These are phyloP conservation scores for Leishmania turanica DNA, from an alignment of 208 protist species.

Conservation along the genomic window DNA sequence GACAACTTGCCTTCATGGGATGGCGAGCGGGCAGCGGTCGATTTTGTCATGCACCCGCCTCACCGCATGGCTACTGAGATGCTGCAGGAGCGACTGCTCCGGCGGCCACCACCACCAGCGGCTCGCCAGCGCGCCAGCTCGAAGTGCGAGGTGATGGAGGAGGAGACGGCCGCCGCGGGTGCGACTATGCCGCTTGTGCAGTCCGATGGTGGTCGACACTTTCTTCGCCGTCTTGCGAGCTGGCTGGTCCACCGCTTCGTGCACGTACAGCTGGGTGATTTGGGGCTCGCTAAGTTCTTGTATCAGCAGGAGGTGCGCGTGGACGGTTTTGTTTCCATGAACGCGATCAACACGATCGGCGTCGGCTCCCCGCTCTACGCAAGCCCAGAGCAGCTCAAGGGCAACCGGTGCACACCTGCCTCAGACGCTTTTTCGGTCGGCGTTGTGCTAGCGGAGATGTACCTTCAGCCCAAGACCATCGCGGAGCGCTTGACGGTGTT, in stretches of 20 bases:
- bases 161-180: neutral
- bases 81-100: constrained; percentile 24
- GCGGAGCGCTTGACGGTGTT: constrained; percentile 70
- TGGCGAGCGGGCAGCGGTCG: constrained; percentile 17
- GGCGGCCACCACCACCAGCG: constrained; percentile 4
- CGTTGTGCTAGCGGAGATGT: constrained; percentile 86
- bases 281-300: constrained; percentile 73
- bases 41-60: constrained; percentile 18
- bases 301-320: constrained; percentile 38
- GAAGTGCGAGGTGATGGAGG: neutral
- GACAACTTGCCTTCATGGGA: constrained; percentile 25
- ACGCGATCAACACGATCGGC: constrained; percentile 66
- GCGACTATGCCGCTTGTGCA: neutral
- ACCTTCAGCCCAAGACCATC: constrained; percentile 76
- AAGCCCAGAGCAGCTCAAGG: constrained; percentile 84
- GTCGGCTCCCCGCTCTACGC: constrained; percentile 89
- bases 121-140: too few relatives aligned
- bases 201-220: neutral
- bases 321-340: constrained; percentile 44
- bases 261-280: constrained; percentile 80
- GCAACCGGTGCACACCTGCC: constrained; percentile 52
- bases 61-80: constrained; percentile 16
- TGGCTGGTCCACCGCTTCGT: constrained; percentile 63
- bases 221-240: constrained; percentile 21
- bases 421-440: constrained; percentile 76